These are phyloP conservation scores for Phytophthora foliorum DNA, from an alignment of 352 stramenopile genomes.

Conservation along the genomic window DNA sequence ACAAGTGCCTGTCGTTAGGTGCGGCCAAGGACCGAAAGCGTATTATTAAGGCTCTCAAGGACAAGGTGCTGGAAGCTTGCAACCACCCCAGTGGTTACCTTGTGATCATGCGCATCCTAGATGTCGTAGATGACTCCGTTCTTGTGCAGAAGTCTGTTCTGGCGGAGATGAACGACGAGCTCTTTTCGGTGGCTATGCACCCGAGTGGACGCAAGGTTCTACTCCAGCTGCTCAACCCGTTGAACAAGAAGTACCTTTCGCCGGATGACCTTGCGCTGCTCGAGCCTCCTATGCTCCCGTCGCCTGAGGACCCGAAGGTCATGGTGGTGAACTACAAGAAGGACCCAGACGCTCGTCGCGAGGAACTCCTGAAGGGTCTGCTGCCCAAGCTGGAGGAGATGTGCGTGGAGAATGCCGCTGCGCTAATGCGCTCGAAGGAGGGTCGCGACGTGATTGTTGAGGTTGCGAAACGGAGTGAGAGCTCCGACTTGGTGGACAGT, in stretches of 20 bases:
- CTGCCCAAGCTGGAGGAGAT: constrained; percentile 87
- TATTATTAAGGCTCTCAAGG: constrained; percentile 93
- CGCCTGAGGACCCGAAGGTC: constrained; percentile 62
- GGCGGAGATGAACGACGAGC: constrained; percentile 79
- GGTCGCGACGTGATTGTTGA: constrained; percentile 85
- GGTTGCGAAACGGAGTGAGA: constrained; percentile 74
- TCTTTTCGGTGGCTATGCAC: constrained; percentile 79
- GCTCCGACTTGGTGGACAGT: constrained; percentile 54
- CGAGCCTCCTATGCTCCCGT: constrained; percentile 78
- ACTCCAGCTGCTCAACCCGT: constrained; percentile 79
- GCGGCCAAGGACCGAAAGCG: constrained; percentile 92
- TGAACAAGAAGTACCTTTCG: constrained; percentile 89
- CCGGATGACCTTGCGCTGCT: constrained; percentile 81
- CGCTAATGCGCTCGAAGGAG: constrained; percentile 83
- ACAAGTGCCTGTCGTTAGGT: constrained; percentile 86
- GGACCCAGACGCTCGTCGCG: constrained; percentile 75
- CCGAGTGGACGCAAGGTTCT: constrained; percentile 81
- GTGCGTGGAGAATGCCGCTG: constrained; percentile 64
- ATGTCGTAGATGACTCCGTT: constrained; percentile 93
- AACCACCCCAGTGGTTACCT: constrained; percentile 94
- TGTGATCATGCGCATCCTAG: constrained; percentile 89
- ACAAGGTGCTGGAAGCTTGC: constrained; percentile 89
- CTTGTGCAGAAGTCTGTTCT: constrained; percentile 92
- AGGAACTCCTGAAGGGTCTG: constrained; percentile 82
- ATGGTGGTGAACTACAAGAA: constrained; percentile 92